Conservation (phyloP, 805 yeast species). For the Myxozyma vanderwaltii region DNA sequence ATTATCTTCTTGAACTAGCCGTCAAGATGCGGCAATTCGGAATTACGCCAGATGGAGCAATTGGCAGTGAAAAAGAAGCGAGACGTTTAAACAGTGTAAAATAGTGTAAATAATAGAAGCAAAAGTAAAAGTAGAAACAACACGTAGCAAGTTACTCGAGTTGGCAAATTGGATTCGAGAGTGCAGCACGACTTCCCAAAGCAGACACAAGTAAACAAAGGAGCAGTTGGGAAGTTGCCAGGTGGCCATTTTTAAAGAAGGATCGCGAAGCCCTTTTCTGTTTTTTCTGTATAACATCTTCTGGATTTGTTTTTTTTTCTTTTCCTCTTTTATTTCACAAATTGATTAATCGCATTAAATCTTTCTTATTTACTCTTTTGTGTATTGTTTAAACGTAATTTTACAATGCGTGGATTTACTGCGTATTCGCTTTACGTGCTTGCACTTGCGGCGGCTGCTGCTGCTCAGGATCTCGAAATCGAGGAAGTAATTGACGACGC, state of each 20-base stretch:
- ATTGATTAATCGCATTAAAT: no score
- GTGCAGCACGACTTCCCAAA: no score
- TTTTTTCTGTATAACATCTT: neutral
- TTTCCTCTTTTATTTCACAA: neutral
- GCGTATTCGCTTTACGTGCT: constrained; percentile 21
- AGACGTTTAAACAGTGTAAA: neutral
- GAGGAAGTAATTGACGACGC: constrained; percentile 16
- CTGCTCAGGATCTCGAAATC: constrained; percentile 25
- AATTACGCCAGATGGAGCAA: constrained; percentile 45
- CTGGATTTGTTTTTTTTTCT: neutral
- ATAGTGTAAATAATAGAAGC: neutral
- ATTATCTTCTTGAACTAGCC: constrained; percentile 81
- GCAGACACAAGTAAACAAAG: no score
- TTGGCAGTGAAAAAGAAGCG: constrained; percentile 37
- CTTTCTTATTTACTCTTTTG: neutral
- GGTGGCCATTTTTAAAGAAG: neutral
- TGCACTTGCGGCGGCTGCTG: constrained; percentile 14
- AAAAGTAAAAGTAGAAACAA: no score
- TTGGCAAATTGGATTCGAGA: no score
- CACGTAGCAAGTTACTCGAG: no score
- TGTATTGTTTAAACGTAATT: no score
- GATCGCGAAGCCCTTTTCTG: neutral
- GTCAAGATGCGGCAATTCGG: constrained; percentile 77
- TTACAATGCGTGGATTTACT: constrained; percentile 24
- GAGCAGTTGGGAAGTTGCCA: constrained; percentile 7